Evolutionary conservation across 345 rosid species (phyloP), one percentile per base, ranked within the genome.

Genomic region (Salix dunnii): DNA sequence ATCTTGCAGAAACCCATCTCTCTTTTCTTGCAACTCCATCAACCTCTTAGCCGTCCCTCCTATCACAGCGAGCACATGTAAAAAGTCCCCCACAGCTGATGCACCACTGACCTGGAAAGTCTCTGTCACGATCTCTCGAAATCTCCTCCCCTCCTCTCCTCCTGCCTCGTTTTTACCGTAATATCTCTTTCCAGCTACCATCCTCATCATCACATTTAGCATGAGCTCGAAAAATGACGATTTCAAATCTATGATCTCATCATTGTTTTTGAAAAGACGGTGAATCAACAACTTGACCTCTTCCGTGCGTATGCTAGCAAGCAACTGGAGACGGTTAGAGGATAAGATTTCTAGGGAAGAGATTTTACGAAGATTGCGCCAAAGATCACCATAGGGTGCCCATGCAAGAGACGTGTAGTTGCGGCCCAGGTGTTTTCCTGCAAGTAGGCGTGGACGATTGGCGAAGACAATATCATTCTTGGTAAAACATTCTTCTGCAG

Each of bases 401-500:
- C 84, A 83, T 6, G 9, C 6, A 20, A 82, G 62, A 48, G 58
- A 60, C 12, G 66, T 62, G 66, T n/a, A 25, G 30, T 62, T 25
- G 66, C 23, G 23, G 30, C 66, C 66, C 66, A 62, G 0, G 30
- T 62, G 66, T 25, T 62, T 62, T 6, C 27, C 66, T 21, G 66
- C 66, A 9, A 62, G 66, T 3, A 17, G 38, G 21, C 2, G 23
- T 31, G 69, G 69, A 36, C 38, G 83, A 80, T 80, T 79, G 17
- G 85, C 87, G 18, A 85, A 77, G 18, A 73, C 35, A 40, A 80
- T 51, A 42, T 82, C 87, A 71, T 85, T 85, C 58, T 68, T 82
- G 46, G 82, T 79, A 35, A 85, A 74, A 33, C 87, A 85, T 48
- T 85, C 85, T 46, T 82, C 80, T 1, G 74, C 83, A 1, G 55